Evolutionary conservation across 768 basidiomycete species (phyloP), one percentile per base, ranked within the genome.

Genomic region (Rhizopogon vesiculosus): DNA sequence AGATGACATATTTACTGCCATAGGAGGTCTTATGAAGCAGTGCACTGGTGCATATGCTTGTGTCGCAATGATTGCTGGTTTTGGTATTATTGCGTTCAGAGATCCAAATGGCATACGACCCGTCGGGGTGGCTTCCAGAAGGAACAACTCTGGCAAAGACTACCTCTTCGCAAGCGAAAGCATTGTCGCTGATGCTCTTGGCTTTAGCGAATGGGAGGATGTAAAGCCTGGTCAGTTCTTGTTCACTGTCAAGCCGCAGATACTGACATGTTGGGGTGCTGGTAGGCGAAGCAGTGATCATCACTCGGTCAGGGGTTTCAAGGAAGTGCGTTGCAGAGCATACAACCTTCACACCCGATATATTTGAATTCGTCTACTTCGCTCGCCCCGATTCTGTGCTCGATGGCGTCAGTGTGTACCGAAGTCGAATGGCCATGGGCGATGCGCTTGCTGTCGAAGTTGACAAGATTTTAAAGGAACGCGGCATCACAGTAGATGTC

Each of bases 341-440:
- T 7, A 81, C 84, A 7, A 83, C 81, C 1, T 97, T 98, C 67
- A 91, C 96, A 1, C 97, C 97, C 19, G 97, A 98, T 73, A 97
- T 99, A 64, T 99, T 98, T 67, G 97, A 99, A 79, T 97, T 84
- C 64, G 97, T 99, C 60, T 99, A 99, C 75, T 93, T 99, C 68
- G 94, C 97, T 7, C 86, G 97, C 54, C 97, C 96, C 0, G 97
- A 99, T 74, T 97, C 93, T 6, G 97, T 98, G 49, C 79, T 99
- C 50, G 95, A 99, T 66, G 95, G 96, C 42, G 86, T 99, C 70
- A 94, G 91, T 66, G 97, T 98, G 44, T 98, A 98, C 72, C 84
- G 97, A 45, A 91, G 92, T 66, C 87, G 97, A 40, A 98, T 98
- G 97, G 93, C 97, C 1, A 99, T 99, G 97, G 97, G 97, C 54